Percentiles rank a stretch among this genome's conserved stretches.
phyloP scores from a whole-genome alignment of 2,329 filamentous ascomycete species.

The Trichophyton equinum region DNA sequence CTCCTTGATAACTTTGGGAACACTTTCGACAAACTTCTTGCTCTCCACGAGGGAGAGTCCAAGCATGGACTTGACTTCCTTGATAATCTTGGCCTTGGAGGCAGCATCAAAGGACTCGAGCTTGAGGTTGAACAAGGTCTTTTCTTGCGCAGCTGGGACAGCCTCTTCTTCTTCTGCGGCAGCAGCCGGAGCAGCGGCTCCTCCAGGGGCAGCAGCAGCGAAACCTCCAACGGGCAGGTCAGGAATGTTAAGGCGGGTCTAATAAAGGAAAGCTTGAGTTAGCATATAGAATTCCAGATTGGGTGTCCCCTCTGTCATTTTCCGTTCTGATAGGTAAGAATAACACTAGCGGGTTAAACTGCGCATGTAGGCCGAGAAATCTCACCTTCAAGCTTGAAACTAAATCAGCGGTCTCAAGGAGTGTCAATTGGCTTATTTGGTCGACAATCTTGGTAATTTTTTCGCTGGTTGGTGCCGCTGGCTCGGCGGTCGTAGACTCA shows the following conservation, averaged over 20 bases:
- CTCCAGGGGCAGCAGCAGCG: constrained; percentile 49
- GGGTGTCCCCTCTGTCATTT: background rate
- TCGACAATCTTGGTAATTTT: constrained; percentile 95
- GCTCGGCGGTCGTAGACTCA: constrained; percentile 63
- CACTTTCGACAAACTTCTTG: constrained; percentile 99
- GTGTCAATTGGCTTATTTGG: constrained; percentile 95
- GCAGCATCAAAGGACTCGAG: constrained; percentile 76
- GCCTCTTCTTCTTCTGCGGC: constrained; percentile 67
- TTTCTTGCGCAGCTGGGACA: constrained; percentile 74
- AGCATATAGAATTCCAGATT: background rate
- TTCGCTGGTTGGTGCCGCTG: constrained; percentile 53
- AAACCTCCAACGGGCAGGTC: constrained; percentile 93
- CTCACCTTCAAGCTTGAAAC: constrained; percentile 85
- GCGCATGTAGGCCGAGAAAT: background rate
- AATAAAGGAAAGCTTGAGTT: constrained; percentile 6
- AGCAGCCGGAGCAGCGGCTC: constrained; percentile 46
- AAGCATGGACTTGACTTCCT: constrained; percentile 95
- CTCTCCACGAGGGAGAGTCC: constrained; percentile 94
- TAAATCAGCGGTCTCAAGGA: constrained; percentile 93
- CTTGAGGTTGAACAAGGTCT: constrained; percentile 96
- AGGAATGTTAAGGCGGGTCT: constrained; percentile 94
- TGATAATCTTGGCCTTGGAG: constrained; percentile 98
- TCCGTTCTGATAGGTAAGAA: background rate
- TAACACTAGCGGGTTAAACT: background rate
- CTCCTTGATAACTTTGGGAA: constrained; percentile 98